Evolutionary conservation across 306 rosid species (phyloP).

Genomic region (Quillaja saponaria): DNA sequence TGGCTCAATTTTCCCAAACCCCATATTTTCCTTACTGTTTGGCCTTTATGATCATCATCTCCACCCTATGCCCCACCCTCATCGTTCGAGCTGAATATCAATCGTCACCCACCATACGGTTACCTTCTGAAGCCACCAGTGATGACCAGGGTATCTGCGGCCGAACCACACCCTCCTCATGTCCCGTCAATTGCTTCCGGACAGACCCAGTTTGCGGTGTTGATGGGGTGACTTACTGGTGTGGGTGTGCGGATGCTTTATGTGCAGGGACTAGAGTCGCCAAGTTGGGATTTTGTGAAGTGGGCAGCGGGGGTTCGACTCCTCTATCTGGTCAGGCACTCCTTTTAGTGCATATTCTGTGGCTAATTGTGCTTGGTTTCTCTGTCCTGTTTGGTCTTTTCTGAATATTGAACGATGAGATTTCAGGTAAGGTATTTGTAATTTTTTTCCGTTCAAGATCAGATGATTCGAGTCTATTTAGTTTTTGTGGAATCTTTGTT

Average conservation of each 20-base stretch:
- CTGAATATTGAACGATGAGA: slow-evolving; percentile 23
- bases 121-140: slow-evolving; percentile 42
- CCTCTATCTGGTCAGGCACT: slow-evolving; percentile 86
- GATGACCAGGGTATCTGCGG: slow-evolving; percentile 41
- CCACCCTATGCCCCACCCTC: slow-evolving; percentile 33
- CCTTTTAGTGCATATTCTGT: slow-evolving; percentile 78
- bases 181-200: slow-evolving; percentile 81
- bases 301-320: slow-evolving; percentile 67
- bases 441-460: too few relatives aligned
- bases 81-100: slow-evolving; percentile 36
- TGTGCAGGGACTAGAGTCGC: slow-evolving; percentile 70
- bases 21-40: slow-evolving; percentile 14
- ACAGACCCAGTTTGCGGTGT: slow-evolving; percentile 89
- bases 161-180: slow-evolving; percentile 28
- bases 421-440: background rate
- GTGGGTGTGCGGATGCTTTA: slow-evolving; percentile 82
- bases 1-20: slow-evolving; percentile 34
- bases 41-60: slow-evolving; percentile 22
- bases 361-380: slow-evolving; percentile 77
- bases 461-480: background rate
- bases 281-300: slow-evolving; percentile 74
- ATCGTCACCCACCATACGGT: slow-evolving; percentile 28
- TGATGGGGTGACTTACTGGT: slow-evolving; percentile 90
- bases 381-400: slow-evolving; percentile 77
- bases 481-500: background rate